phyloP scores from a whole-genome alignment of 257 asterid genomes.

The Nicotiana benthamiana region DNA sequence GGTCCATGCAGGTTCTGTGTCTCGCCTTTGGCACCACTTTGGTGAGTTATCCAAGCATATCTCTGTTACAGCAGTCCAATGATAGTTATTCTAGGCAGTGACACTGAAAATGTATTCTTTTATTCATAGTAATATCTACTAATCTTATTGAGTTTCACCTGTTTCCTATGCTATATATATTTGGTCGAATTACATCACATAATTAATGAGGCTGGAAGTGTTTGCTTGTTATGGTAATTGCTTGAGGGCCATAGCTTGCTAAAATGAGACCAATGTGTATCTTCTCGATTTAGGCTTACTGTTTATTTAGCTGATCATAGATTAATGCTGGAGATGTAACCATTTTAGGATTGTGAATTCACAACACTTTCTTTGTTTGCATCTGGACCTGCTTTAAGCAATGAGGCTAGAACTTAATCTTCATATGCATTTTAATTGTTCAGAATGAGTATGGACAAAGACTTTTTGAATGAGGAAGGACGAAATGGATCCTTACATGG shows the following conservation, averaged over 20 bases:
- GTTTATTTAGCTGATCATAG: background rate
- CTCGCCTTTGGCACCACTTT: conserved; percentile 24
- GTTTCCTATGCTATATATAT: background rate
- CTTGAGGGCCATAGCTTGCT: background rate
- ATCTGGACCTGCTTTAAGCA: background rate
- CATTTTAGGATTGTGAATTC: background rate
- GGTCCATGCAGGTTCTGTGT: conserved; percentile 25
- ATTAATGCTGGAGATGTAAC: background rate
- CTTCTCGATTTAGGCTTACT: background rate
- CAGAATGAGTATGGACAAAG: background rate
- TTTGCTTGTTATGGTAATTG: background rate
- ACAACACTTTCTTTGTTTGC: background rate
- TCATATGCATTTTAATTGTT: background rate
- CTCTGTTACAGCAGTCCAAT: background rate
- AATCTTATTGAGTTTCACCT: background rate
- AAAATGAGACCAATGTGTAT: background rate
- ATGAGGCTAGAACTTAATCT: background rate
- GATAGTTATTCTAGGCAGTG: background rate
- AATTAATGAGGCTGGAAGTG: background rate
- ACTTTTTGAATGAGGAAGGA: too few relatives aligned
- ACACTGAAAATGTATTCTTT: background rate
- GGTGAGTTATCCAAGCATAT: conserved; percentile 2
- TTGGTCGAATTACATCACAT: background rate
- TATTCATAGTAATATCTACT: background rate
- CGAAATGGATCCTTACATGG: too few relatives aligned